Conservation (phyloP, 805 yeast species). For the Grigorovia yakushimaensis region DNA sequence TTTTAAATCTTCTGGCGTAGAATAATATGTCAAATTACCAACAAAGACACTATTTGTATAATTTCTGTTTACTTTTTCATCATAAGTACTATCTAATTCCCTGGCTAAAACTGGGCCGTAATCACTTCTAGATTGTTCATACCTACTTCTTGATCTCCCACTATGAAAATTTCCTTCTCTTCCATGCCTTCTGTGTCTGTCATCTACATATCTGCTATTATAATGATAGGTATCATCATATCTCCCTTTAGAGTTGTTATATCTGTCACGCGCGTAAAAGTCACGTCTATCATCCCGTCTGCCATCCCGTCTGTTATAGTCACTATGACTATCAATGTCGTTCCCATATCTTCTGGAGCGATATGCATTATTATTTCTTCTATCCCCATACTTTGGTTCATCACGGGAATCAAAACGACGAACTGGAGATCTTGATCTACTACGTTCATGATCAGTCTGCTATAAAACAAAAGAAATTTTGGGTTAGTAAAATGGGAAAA, state of each 20-base stretch:
- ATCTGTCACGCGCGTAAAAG: background rate
- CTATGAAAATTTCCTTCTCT: slow-evolving; percentile 7
- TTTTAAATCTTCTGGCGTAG: slow-evolving; percentile 49
- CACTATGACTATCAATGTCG: background rate
- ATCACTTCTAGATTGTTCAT: slow-evolving; percentile 13
- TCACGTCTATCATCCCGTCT: slow-evolving; percentile 4
- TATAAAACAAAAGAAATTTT: background rate
- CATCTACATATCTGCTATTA: slow-evolving; percentile 11
- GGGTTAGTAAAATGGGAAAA: too few relatives aligned
- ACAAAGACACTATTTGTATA: slow-evolving; percentile 61
- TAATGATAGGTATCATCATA: slow-evolving; percentile 11
- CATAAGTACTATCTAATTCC: slow-evolving; percentile 20
- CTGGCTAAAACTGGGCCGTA: slow-evolving; percentile 18
- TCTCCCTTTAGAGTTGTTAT: slow-evolving; percentile 1
- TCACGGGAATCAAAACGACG: slow-evolving; percentile 9
- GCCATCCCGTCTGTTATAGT: background rate
- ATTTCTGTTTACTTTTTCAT: slow-evolving; percentile 42
- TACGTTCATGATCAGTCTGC: slow-evolving; percentile 7
- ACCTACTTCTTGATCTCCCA: slow-evolving; percentile 10
- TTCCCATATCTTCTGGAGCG: slow-evolving; percentile 18
- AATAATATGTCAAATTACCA: slow-evolving; percentile 62
- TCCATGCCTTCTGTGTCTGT: slow-evolving; percentile 17
- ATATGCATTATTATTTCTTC: background rate
- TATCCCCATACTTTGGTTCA: slow-evolving; percentile 6
- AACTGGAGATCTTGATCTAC: slow-evolving; percentile 19